Percentiles rank a stretch among this genome's conserved stretches.
Conservation (phyloP, 345 rosid species). For the Salix arbutifolia region DNA sequence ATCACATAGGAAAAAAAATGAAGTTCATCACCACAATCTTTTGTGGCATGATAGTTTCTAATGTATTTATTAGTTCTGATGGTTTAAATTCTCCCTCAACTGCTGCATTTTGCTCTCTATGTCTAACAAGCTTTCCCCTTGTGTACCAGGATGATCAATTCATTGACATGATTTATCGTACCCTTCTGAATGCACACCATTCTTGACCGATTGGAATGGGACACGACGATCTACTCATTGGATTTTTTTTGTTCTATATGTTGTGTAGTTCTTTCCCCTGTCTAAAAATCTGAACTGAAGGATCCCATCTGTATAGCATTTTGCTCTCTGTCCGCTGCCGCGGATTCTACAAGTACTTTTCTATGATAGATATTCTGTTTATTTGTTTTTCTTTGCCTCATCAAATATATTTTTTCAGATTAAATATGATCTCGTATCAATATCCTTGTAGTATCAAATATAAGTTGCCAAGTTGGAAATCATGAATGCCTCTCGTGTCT, state of each 20-base stretch:
- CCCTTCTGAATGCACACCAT: constrained; percentile 65
- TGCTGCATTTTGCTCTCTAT: background rate
- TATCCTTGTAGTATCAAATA: no score
- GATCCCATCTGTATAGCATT: constrained; percentile 32
- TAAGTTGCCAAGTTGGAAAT: no score
- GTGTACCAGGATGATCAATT: constrained; percentile 65
- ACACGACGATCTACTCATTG: background rate
- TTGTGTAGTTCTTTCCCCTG: constrained; percentile 14
- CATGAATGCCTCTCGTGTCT: no score
- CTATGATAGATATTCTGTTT: no score
- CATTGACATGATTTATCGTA: constrained; percentile 66
- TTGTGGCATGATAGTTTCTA: no score
- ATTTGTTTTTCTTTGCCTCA: no score
- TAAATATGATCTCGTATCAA: no score
- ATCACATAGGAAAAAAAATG: no score
- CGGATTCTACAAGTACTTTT: background rate
- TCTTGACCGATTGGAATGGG: constrained; percentile 28
- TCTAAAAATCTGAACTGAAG: constrained; percentile 8
- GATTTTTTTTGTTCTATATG: constrained; percentile 17
- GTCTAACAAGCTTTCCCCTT: constrained; percentile 12
- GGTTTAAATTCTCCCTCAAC: background rate
- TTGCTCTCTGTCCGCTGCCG: background rate
- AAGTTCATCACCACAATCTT: no score
- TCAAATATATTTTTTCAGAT: no score
- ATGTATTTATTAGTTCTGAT: background rate